Evolutionary conservation across 768 basidiomycete genomes (phyloP).

Genomic region (Arthromyces matolae): DNA sequence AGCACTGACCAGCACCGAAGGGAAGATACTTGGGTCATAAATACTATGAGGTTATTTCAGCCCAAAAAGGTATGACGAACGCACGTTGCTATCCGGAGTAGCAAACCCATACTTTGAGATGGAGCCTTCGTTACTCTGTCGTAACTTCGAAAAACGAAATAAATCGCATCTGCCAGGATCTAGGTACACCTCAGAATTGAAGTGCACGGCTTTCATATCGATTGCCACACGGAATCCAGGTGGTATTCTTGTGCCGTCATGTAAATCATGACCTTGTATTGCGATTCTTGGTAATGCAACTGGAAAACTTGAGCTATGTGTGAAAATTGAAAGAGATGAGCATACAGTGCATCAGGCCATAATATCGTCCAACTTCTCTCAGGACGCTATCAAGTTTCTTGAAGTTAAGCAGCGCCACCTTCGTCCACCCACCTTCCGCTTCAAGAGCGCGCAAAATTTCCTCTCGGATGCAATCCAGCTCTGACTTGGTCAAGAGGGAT

Average conservation of each 20-base stretch:
- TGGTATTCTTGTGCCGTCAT: slow-evolving; percentile 28
- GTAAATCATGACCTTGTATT: slow-evolving; percentile 25
- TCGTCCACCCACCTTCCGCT: slow-evolving; percentile 35
- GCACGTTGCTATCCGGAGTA: slow-evolving; percentile 31
- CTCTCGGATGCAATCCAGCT: slow-evolving; percentile 28
- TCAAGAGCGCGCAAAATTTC: slow-evolving; percentile 31
- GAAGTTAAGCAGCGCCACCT: slow-evolving; percentile 29
- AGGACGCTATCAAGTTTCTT: slow-evolving; percentile 34
- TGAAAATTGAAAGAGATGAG: not conserved
- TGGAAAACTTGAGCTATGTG: slow-evolving; percentile 8
- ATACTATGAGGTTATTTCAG: not conserved
- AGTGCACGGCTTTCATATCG: slow-evolving; percentile 33
- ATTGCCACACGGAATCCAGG: slow-evolving; percentile 30
- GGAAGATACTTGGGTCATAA: slow-evolving; percentile 28
- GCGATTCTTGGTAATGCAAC: slow-evolving; percentile 30
- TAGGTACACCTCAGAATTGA: slow-evolving; percentile 31
- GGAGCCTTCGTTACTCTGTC: slow-evolving; percentile 20
- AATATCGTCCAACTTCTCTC: slow-evolving; percentile 31
- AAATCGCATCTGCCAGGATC: slow-evolving; percentile 32
- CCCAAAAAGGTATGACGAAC: slow-evolving; percentile 12
- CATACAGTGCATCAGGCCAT: slow-evolving; percentile 33
- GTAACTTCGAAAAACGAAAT: slow-evolving; percentile 34
- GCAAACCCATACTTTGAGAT: slow-evolving; percentile 33
- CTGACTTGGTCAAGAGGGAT: slow-evolving; percentile 23
- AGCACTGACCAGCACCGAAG: slow-evolving; percentile 33